Base-by-base conservation (phyloP, 208 protist genomes). In the Angomonas ambiguus region DNA sequence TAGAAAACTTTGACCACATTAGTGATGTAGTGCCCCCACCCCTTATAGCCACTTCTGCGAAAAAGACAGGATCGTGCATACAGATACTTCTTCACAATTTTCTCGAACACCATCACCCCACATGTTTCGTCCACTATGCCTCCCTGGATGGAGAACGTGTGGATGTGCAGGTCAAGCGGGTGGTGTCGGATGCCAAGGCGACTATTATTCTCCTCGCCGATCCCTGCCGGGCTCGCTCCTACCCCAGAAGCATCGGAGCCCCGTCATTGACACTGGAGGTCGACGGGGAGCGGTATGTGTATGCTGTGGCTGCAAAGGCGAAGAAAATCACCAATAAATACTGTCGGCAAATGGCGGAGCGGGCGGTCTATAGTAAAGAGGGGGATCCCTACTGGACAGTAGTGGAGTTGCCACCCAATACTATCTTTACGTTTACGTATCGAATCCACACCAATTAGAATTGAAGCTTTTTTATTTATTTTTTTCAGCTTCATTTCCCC, bases 181-280 rank as follows among this genome's bases (percentile, higher is more conserved):
- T 94, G 0, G 79, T 87, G 34, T 79, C 80, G 0, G 87, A 94
- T 55, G 48, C 69, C 13, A 84, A 82, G 51, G 85, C 73, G 41
- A 79, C 80, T 3, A 38, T 87, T 28, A 59, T 90, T 25, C 53
- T 80, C 10, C 27, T 77, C 28, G 16, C 65, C 31, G 65, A 61
- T 33, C 35, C 51, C 10, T 45, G 25, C 1, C 10, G 27, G 20
- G 25, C 35, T 22, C 25, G 53, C 25, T 10, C 27, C 11, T 49
- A 64, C 24, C 38, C 60, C 38, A 18, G 38, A n/a, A 64, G 38
- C 20, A 16, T 51, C 24, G 30, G n/a, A 4, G 38, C 22, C 4
- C 32, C 60, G 16, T 51, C 60, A 28, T n/a, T 24, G 5, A 35
- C 60, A 11, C 38, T 51, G 1, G 38, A 33, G 60, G 61, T 0